Base-by-base conservation (phyloP, 2,329 filamentous ascomycete genomes). In the Dryadomyces quercus-mongolicae region DNA sequence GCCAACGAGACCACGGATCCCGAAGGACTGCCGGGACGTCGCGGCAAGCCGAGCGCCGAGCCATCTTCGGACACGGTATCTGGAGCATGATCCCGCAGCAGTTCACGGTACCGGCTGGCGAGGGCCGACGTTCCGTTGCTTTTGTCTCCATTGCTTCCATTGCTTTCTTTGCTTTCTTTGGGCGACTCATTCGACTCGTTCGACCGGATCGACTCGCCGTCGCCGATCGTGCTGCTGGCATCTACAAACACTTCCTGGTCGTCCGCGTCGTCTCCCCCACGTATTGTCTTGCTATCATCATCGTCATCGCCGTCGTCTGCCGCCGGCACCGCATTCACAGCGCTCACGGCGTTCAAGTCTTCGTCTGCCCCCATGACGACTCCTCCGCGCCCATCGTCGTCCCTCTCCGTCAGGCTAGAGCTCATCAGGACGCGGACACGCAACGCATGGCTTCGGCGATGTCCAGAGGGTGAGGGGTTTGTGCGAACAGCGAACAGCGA, bases 1-100 rank as follows among this genome's bases (percentile, higher is more conserved):
- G 89, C 94, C 56, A 82, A 84, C 5, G 89, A 95, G 55, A 80
- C 67, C 31, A 82, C 67, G 15, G 86, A 90, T 59, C 78, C 82
- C 51, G 79, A 75, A 8, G 85, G 85, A 63, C 88, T 94, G 47
- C 78, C 81, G 43, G 75, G 72, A 61, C 79, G 75, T 57, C 71
- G 70, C 42, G 78, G 76, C 25, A 76, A 61, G 49, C 72, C 74
- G 8, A 60, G 56, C 60, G 78, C 76, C n/a, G 72, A 65, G n/a
- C 75, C 78, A 54, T 74, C 75, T 57, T 75, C 71, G 54, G 80
- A 76, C 9, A 77, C 80, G 18, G 62, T 63, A 59, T 74, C 70
- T 16, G 76, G 74, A 31, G 64, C 59, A 21, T 69, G 67, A 42
- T 73, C 68, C 52, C 68, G 67, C 34, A 76, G 61, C 9, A 76